Evolutionary conservation across 2,329 filamentous ascomycete species (phyloP).

Genomic region (Zarea fungicola): DNA sequence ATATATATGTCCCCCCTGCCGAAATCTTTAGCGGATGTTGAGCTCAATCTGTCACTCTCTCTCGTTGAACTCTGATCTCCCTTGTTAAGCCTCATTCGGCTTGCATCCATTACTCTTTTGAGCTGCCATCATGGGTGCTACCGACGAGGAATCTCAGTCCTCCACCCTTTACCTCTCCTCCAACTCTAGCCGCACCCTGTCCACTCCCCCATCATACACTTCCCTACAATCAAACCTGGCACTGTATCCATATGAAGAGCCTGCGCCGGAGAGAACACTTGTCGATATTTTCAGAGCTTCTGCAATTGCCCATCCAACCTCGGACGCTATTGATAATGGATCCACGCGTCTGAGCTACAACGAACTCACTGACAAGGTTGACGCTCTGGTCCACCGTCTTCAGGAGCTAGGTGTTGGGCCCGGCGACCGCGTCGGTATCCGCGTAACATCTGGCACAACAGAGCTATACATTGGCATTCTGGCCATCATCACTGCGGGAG

Average conservation of each 20-base stretch:
- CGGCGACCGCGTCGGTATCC: conserved; percentile 18
- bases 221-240: not conserved
- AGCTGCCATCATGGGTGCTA: not conserved
- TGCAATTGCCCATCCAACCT: conserved; percentile 9
- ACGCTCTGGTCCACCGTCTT: conserved; percentile 8
- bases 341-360: conserved; percentile 13
- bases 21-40: too few relatives aligned
- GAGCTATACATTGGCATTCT: conserved; percentile 19
- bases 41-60: too few relatives aligned
- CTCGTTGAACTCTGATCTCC: too few relatives aligned
- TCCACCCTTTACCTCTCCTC: not conserved
- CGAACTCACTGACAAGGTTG: conserved; percentile 11
- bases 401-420: conserved; percentile 14
- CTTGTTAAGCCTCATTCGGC: not conserved
- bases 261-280: conserved; percentile 14
- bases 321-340: conserved; percentile 17
- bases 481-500: conserved; percentile 16
- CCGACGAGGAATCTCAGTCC: not conserved
- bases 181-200: not conserved
- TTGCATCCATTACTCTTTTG: not conserved
- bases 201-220: not conserved
- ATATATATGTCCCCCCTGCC: too few relatives aligned
- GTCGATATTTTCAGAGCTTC: conserved; percentile 18
- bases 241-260: conserved; percentile 6
- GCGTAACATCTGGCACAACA: conserved; percentile 17